A percentile compares a stretch with the other conserved stretches of the same genome.
phyloP scores from a whole-genome alignment of 257 asterid species.

The Nyctanthes arbortristis region DNA sequence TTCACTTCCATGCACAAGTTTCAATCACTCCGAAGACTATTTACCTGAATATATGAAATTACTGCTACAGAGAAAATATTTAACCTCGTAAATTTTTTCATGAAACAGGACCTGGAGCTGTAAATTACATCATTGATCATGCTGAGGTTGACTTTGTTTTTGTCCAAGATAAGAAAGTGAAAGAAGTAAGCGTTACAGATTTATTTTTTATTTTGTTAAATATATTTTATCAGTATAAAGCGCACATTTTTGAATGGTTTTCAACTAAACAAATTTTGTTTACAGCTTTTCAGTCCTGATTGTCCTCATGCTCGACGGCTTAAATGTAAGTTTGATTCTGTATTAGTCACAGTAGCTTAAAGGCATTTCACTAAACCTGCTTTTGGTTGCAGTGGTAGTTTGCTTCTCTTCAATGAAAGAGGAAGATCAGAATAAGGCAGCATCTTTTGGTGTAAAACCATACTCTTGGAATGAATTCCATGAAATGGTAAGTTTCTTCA shows the following conservation, averaged over 20 bases:
- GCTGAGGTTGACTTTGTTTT: constrained; percentile 83
- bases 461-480: constrained; percentile 79
- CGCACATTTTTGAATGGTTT: constrained; percentile 5
- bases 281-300: constrained; percentile 76
- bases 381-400: constrained; percentile 63
- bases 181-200: constrained; percentile 56
- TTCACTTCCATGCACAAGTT: constrained; percentile 1
- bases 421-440: constrained; percentile 56
- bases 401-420: constrained; percentile 70
- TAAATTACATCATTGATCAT: constrained; percentile 75
- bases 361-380: constrained; percentile 17
- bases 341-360: constrained; percentile 4
- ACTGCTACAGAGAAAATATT: neutral
- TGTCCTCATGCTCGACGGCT: constrained; percentile 74
- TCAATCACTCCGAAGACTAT: neutral
- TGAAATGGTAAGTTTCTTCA: constrained; percentile 46
- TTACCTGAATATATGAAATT: neutral
- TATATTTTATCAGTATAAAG: constrained; percentile 9
- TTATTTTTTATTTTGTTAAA: constrained; percentile 14
- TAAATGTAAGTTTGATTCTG: constrained; percentile 50
- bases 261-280: neutral
- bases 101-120: constrained; percentile 83
- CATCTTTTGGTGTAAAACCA: constrained; percentile 50
- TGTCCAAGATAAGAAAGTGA: constrained; percentile 76
- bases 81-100: constrained; percentile 11